Evolutionary conservation across 1,284 basidiomycete species (phyloP).

Genomic region (Macrocystidia cucumis): DNA sequence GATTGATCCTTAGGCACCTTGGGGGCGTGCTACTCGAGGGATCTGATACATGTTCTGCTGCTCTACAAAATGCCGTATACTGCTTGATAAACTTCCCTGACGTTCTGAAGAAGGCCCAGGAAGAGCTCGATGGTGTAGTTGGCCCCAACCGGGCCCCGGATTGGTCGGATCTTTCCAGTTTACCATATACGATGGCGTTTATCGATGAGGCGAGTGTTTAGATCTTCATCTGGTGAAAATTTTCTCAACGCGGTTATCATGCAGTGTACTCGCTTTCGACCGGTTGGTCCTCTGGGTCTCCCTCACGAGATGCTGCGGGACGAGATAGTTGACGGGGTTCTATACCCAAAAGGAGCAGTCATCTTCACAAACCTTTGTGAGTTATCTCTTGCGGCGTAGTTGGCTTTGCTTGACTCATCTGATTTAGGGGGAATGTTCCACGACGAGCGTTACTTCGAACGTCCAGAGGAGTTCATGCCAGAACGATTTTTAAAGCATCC

Average conservation of each 20-base stretch:
- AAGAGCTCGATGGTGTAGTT: conserved; percentile 18
- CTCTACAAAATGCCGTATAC: not conserved
- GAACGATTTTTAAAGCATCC: conserved; percentile 15
- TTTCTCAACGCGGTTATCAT: not conserved
- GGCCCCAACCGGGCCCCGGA: conserved; percentile 19
- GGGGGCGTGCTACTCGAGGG: conserved; percentile 1
- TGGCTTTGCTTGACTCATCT: not conserved
- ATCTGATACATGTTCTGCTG: conserved; percentile 1
- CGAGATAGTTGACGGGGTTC: conserved; percentile 8
- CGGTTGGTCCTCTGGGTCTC: conserved; percentile 13
- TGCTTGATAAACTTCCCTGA: conserved; percentile 10
- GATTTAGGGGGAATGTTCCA: conserved; percentile 12
- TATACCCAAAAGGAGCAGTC: conserved; percentile 12
- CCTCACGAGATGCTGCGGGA: conserved; percentile 13
- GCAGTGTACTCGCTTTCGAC: conserved; percentile 13
- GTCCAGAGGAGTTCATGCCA: conserved; percentile 15
- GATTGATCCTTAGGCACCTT: not conserved
- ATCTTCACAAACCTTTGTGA: conserved; percentile 15
- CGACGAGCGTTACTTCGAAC: conserved; percentile 13
- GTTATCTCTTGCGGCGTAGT: conserved; percentile 2
- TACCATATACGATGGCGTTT: conserved; percentile 21
- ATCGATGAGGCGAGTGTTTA: conserved; percentile 16
- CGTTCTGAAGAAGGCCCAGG: conserved; percentile 12
- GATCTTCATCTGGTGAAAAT: not conserved
- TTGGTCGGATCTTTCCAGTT: conserved; percentile 17